Evolutionary conservation across 2,329 filamentous ascomycete species (phyloP).

Genomic region (Tolypocladium endophyticum): DNA sequence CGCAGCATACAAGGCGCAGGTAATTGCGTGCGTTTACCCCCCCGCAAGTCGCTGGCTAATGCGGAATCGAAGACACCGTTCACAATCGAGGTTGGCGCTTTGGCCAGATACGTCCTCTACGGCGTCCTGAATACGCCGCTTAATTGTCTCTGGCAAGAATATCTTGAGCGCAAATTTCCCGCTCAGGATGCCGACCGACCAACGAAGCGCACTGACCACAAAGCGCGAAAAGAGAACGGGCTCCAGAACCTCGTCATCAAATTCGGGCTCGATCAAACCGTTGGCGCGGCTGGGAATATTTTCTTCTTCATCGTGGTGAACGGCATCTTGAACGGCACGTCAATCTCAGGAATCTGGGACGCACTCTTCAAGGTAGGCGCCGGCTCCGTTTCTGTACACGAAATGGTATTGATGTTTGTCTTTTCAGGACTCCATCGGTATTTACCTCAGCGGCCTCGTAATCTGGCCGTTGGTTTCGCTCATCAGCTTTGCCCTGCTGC

Average conservation of each 20-base stretch:
- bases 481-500: background rate
- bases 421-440: background rate
- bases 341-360: background rate
- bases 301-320: background rate
- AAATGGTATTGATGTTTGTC: background rate
- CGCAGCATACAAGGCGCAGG: background rate
- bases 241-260: background rate
- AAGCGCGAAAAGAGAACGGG: background rate
- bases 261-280: background rate
- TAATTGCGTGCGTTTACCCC: background rate
- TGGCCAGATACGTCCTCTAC: background rate
- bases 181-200: background rate
- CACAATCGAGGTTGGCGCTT: background rate
- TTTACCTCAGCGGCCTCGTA: background rate
- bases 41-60: too few species aligned
- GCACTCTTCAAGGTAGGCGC: background rate
- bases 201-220: background rate
- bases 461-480: background rate
- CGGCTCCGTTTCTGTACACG: background rate
- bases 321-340: background rate
- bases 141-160: background rate
- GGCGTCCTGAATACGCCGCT: background rate
- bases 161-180: background rate
- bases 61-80: background rate
- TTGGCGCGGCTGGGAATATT: background rate